These are phyloP conservation scores for Pestalotiopsis sp. DNA, from an alignment of 2,329 filamentous ascomycete genomes.

Conservation along the genomic window DNA sequence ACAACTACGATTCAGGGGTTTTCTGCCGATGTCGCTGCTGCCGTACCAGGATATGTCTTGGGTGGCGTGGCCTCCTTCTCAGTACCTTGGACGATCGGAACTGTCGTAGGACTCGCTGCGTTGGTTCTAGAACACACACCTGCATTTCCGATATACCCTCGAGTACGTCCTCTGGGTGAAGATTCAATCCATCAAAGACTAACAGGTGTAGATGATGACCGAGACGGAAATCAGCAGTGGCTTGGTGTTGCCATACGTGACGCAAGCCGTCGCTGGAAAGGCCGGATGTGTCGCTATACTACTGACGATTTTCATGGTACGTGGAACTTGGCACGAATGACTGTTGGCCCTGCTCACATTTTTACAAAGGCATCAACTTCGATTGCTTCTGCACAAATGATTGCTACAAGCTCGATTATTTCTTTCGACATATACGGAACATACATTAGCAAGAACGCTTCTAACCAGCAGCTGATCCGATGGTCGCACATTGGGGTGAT, in stretches of 20 bases:
- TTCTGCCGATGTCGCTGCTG: constrained; percentile 46
- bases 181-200: neutral
- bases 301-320: constrained; percentile 71
- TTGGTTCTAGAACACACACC: constrained; percentile 45
- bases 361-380: constrained; percentile 58
- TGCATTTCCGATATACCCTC: constrained; percentile 56
- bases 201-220: constrained; percentile 46
- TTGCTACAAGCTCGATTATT: constrained; percentile 56
- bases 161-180: constrained; percentile 26
- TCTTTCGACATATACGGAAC: constrained; percentile 56
- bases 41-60: constrained; percentile 53
- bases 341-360: neutral
- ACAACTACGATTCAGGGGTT: constrained; percentile 26
- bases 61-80: constrained; percentile 57
- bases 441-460: constrained; percentile 43
- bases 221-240: constrained; percentile 66
- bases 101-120: constrained; percentile 50
- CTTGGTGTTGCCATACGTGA: constrained; percentile 70
- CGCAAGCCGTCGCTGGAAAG: constrained; percentile 69
- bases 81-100: constrained; percentile 56
- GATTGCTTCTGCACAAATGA: constrained; percentile 47
- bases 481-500: constrained; percentile 1
- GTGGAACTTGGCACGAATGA: constrained; percentile 39
- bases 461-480: neutral
- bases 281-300: constrained; percentile 71